These are phyloP conservation scores for Gonapodya sp. DNA, from an alignment of 192 early-diverging fungal species.

Conservation along the genomic window DNA sequence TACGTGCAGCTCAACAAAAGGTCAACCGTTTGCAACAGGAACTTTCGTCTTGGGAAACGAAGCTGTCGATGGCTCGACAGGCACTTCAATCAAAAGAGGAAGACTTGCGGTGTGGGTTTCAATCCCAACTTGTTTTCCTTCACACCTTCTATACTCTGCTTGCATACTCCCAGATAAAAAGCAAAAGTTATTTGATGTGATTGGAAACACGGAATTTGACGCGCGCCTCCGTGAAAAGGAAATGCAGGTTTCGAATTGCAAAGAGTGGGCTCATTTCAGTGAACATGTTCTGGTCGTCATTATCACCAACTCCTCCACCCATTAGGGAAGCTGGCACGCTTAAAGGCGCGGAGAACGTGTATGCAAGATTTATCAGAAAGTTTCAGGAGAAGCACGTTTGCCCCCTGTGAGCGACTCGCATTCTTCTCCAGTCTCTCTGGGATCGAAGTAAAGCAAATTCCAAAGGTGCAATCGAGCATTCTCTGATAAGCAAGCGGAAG, in stretches of 20 bases:
- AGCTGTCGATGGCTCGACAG: slow-evolving; percentile 11
- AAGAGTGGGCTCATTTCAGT: not conserved
- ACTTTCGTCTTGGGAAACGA: slow-evolving; percentile 16
- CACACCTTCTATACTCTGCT: not conserved
- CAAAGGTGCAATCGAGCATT: slow-evolving; percentile 60
- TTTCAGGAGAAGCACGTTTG: slow-evolving; percentile 59
- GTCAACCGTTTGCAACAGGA: slow-evolving; percentile 15
- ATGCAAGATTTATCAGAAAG: slow-evolving; percentile 52
- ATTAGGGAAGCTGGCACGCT: slow-evolving; percentile 7
- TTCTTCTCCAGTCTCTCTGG: not conserved
- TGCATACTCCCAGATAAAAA: slow-evolving; percentile 14
- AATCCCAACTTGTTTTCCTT: slow-evolving; percentile 6
- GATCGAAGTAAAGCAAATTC: not conserved
- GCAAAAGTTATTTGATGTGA: slow-evolving; percentile 22
- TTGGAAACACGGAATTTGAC: slow-evolving; percentile 22
- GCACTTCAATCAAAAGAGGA: slow-evolving; percentile 13
- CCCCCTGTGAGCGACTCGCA: slow-evolving; percentile 35
- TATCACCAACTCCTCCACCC: not conserved
- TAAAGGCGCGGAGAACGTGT: slow-evolving; percentile 50
- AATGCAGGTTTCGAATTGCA: slow-evolving; percentile 15
- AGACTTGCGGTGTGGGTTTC: slow-evolving; percentile 17
- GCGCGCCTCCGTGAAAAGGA: slow-evolving; percentile 24
- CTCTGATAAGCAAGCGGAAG: slow-evolving; percentile 34
- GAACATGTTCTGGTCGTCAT: not conserved
- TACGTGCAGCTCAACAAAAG: slow-evolving; percentile 10